Evolutionary conservation across 306 rosid species (phyloP).

Genomic region (Acacia melanoxylon): DNA sequence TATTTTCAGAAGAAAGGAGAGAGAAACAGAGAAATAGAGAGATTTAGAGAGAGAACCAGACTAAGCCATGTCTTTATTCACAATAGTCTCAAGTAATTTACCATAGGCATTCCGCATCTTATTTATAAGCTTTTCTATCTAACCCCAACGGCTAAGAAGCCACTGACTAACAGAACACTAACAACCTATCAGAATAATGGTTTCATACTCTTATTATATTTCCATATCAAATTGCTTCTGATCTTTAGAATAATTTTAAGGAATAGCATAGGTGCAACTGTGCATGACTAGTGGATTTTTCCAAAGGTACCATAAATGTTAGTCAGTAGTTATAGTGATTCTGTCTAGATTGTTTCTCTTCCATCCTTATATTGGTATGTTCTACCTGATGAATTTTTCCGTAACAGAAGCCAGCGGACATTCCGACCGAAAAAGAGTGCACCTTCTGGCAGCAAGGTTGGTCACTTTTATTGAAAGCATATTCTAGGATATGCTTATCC

Average conservation of each 20-base stretch:
- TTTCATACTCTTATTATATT: too few species aligned
- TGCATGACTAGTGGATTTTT: constrained; percentile 10
- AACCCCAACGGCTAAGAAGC: too few species aligned
- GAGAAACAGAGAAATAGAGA: too few species aligned
- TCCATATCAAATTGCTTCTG: neutral
- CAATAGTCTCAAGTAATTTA: too few species aligned
- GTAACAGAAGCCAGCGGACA: constrained; percentile 92
- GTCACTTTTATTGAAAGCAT: constrained; percentile 24
- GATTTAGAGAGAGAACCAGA: too few species aligned
- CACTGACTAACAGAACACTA: too few species aligned
- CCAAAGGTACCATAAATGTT: constrained; percentile 15
- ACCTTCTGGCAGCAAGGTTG: constrained; percentile 98
- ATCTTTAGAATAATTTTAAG: constrained; percentile 3
- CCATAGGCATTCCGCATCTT: too few species aligned
- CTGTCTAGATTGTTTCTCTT: constrained; percentile 27
- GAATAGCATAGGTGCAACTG: constrained; percentile 28
- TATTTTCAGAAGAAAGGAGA: too few species aligned
- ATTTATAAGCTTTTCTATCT: too few species aligned
- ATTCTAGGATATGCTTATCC: constrained; percentile 11
- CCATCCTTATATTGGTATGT: constrained; percentile 10
- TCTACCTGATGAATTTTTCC: constrained; percentile 28
- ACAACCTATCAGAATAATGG: too few species aligned
- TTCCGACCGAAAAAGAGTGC: constrained; percentile 97
- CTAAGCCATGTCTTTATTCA: too few species aligned
- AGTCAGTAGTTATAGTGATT: constrained; percentile 18